These are phyloP conservation scores for Mucor racemosus DNA, from an alignment of 371 early-diverging fungal species.

Conservation along the genomic window DNA sequence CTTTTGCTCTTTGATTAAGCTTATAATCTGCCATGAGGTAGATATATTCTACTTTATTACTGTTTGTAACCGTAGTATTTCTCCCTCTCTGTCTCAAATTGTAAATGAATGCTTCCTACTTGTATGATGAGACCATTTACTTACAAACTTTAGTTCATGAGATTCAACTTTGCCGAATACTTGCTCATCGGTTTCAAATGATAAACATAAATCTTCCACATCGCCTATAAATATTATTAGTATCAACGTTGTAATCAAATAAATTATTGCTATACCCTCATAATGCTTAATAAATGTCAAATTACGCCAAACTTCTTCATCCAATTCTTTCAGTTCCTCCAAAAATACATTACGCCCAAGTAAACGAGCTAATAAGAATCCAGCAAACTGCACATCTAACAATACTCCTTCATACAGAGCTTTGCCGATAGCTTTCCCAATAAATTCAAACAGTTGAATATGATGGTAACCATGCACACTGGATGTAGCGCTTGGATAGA, in stretches of 20 bases:
- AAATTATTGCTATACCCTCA: constrained; percentile 41
- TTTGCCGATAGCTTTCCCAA: constrained; percentile 89
- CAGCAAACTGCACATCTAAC: constrained; percentile 86
- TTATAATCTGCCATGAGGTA: constrained; percentile 83
- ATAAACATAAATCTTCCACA: constrained; percentile 66
- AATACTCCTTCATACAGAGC: constrained; percentile 90
- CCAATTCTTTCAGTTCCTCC: constrained; percentile 84
- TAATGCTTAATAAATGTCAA: constrained; percentile 83
- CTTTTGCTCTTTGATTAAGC: constrained; percentile 74
- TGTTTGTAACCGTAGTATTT: constrained; percentile 72
- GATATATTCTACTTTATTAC: constrained; percentile 79
- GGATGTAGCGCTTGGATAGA: constrained; percentile 71
- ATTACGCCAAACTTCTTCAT: constrained; percentile 81
- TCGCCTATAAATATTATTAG: constrained; percentile 9
- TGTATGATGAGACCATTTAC: not conserved
- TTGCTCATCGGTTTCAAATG: constrained; percentile 71
- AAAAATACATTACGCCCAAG: constrained; percentile 76
- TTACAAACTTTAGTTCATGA: constrained; percentile 54
- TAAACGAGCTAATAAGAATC: constrained; percentile 83
- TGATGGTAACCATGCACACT: constrained; percentile 54
- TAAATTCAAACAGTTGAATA: constrained; percentile 73
- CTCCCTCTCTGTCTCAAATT: constrained; percentile 55
- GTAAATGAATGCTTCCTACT: too few species aligned
- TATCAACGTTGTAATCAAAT: constrained; percentile 30
- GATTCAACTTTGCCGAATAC: constrained; percentile 55